Percentiles rank a stretch among this genome's conserved stretches.
These are phyloP conservation scores for Fagus sylvatica DNA, from an alignment of 306 rosid genomes.

Conservation along the genomic window DNA sequence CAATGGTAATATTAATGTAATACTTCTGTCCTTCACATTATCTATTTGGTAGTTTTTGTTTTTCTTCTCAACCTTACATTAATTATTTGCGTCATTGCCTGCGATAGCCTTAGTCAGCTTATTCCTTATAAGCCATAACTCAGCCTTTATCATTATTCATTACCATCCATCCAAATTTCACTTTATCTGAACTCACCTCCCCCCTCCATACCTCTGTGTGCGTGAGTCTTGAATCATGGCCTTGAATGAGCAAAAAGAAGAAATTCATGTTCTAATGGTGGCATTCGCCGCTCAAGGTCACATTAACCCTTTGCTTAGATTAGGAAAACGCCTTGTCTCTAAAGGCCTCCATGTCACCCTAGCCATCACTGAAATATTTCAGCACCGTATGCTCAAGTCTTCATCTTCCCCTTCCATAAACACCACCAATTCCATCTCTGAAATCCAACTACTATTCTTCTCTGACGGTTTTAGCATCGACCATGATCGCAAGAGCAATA, in stretches of 20 bases:
- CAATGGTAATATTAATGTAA: background rate
- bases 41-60: background rate
- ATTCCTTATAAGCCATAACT: no score
- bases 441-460: conserved; percentile 40
- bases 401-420: conserved; percentile 2
- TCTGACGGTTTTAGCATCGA: conserved; percentile 26
- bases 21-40: background rate
- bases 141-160: no score
- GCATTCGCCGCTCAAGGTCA: conserved; percentile 56
- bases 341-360: conserved; percentile 51
- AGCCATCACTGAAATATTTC: conserved; percentile 50
- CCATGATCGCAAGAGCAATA: background rate
- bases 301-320: conserved; percentile 47
- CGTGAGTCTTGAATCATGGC: background rate
- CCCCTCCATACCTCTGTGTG: background rate
- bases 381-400: conserved; percentile 36
- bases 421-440: conserved; percentile 24
- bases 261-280: conserved; percentile 44
- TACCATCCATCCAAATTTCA: background rate
- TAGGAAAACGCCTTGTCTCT: conserved; percentile 30
- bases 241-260: conserved; percentile 7
- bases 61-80: no score
- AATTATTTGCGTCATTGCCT: background rate
- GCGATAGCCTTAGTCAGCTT: background rate
- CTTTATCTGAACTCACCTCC: background rate